Percentiles rank a stretch among this genome's conserved stretches.
Conservation (phyloP, 208 protist species). For the Trypanosoma theileri region DNA sequence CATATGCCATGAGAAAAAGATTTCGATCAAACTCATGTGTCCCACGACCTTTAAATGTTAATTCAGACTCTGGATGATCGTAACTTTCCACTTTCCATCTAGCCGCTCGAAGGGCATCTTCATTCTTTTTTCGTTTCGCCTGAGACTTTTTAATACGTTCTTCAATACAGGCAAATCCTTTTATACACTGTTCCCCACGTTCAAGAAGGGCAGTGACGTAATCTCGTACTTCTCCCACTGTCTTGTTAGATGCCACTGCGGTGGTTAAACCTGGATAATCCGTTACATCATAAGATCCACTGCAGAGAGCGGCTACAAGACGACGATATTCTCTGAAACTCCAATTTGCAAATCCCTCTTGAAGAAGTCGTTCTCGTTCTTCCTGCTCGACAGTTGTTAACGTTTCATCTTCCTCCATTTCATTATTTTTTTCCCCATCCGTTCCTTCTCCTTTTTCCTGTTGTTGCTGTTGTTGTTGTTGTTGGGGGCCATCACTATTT, state of each 20-base stretch:
- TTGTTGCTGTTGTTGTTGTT: constrained; percentile 20
- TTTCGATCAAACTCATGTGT: constrained; percentile 51
- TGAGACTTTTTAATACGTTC: constrained; percentile 50
- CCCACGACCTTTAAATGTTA: constrained; percentile 45
- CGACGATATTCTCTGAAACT: constrained; percentile 62
- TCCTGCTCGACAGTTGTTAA: constrained; percentile 74
- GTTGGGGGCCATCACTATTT: constrained; percentile 6
- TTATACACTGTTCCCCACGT: constrained; percentile 74
- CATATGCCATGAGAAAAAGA: constrained; percentile 77
- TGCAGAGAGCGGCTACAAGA: constrained; percentile 47
- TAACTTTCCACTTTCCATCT: constrained; percentile 85
- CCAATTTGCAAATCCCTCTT: constrained; percentile 80
- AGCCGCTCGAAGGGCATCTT: constrained; percentile 61
- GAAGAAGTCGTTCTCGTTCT: constrained; percentile 74
- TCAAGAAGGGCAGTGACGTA: constrained; percentile 80
- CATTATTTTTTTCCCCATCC: constrained; percentile 18
- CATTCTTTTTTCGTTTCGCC: constrained; percentile 35
- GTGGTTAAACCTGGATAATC: constrained; percentile 65
- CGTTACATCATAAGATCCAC: constrained; percentile 48
- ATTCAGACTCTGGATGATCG: constrained; percentile 61
- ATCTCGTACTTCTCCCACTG: constrained; percentile 73
- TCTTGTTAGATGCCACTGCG: constrained; percentile 40
- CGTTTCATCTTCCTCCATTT: constrained; percentile 51
- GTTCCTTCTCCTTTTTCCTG: constrained; percentile 13
- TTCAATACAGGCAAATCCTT: constrained; percentile 58